phyloP scores from a whole-genome alignment of 345 rosid species.

The Hibiscus mutabilis region DNA sequence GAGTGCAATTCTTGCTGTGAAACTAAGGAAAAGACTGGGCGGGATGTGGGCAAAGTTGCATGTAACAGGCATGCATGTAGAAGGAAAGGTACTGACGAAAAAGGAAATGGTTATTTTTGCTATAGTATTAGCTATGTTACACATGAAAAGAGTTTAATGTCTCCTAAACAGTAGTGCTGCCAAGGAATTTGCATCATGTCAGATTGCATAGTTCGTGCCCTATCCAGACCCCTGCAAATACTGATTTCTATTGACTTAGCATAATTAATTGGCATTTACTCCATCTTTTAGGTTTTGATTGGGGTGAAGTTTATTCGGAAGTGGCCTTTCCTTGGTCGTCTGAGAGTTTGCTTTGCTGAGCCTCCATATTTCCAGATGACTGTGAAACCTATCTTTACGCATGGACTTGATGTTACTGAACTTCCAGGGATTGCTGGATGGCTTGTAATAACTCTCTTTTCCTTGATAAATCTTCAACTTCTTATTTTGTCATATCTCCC shows the following conservation, averaged over 20 bases:
- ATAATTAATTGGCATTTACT: neutral
- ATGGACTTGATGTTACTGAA: slow-evolving; percentile 77
- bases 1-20: slow-evolving; percentile 87
- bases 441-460: slow-evolving; percentile 49
- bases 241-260: neutral
- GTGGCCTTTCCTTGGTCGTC: slow-evolving; percentile 90
- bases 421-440: slow-evolving; percentile 97
- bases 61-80: slow-evolving; percentile 90
- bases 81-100: slow-evolving; percentile 67
- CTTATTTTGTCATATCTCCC: neutral
- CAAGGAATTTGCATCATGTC: neutral
- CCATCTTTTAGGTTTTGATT: slow-evolving; percentile 55
- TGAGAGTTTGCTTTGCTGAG: slow-evolving; percentile 88
- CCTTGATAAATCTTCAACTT: slow-evolving; percentile 8
- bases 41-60: slow-evolving; percentile 93
- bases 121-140: neutral
- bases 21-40: slow-evolving; percentile 78
- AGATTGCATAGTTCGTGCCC: too few relatives aligned
- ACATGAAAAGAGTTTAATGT: neutral
- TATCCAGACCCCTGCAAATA: neutral
- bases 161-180: neutral
- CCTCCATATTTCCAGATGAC: slow-evolving; percentile 96
- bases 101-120: neutral
- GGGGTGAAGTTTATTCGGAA: slow-evolving; percentile 79
- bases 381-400: slow-evolving; percentile 68